Evolutionary conservation across 306 rosid species (phyloP), one percentile per base, ranked within the genome.

Genomic region (Sophora flavescens): DNA sequence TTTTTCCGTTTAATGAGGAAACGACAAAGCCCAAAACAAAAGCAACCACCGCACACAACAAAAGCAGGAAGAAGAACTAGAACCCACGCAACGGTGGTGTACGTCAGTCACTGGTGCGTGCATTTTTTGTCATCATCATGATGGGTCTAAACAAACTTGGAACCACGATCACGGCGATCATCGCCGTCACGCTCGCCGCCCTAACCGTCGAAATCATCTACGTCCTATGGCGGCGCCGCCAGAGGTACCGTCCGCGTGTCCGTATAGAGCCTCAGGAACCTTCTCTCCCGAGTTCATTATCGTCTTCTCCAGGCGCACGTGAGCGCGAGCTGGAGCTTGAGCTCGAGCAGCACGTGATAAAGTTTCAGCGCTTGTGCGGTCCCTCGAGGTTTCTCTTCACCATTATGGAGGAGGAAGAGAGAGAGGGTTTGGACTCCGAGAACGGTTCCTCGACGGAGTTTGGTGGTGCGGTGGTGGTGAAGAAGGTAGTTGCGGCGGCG

Each of bases 371-470:
- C 1, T 16, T 71, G 9, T 52, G 80, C 58, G 89, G 87, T n/a
- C 26, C 54, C 1, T 77, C 89, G 1, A 72, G 87, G 35, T 9
- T 80, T 39, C 53, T 86, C 1, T 86, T 86, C 83, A 83, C 89
- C 4, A 86, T 86, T 36, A 83, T 83, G 66, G 89, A 86, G 54
- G 89, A 86, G 48, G 89, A 86, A 63, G 89, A 86, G 11, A 67
- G 83, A 50, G 89, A 86, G 32, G 87, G 74, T 0, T 11, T 77
- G 0, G 89, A 86, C 10, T 76, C 85, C 2, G 89, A 83, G 33
- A 70, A 50, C 56, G 54, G 68, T 33, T 70, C 80, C 4, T 48
- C 76, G 0, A 32, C 39, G 1, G 86, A 79, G 12, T 70, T 63
- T 4, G 35, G 72, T 2, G 52, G 72, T 2, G 52, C 56, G 12